phyloP scores from a whole-genome alignment of 1,284 basidiomycete species.

The Leccinum solheimii region DNA sequence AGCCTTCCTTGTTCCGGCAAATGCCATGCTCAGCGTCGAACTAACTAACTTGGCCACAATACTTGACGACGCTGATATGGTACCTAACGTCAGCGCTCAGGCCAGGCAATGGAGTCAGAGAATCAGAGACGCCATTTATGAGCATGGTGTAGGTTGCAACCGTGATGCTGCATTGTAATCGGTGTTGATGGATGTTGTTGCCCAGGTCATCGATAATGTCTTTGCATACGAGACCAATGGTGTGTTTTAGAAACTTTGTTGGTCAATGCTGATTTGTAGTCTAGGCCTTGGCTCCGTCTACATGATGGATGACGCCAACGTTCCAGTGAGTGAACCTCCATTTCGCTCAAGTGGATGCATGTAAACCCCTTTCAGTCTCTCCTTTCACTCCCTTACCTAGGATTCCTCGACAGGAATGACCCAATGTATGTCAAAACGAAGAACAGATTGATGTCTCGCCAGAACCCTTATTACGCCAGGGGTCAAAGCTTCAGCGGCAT shows the following conservation, averaged over 20 bases:
- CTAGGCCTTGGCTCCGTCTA: slow-evolving; percentile 65
- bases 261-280: not conserved
- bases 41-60: slow-evolving; percentile 59
- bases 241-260: slow-evolving; percentile 25
- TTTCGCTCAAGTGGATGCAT: slow-evolving; percentile 1
- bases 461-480: slow-evolving; percentile 69
- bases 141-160: slow-evolving; percentile 49
- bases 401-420: slow-evolving; percentile 63
- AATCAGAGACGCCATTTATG: slow-evolving; percentile 64
- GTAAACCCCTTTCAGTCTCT: slow-evolving; percentile 52
- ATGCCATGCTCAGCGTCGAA: slow-evolving; percentile 80
- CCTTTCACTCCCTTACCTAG: slow-evolving; percentile 74
- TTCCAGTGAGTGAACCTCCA: slow-evolving; percentile 53
- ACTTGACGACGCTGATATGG: slow-evolving; percentile 51
- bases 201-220: slow-evolving; percentile 57
- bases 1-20: slow-evolving; percentile 76
- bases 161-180: not conserved
- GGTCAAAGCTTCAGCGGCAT: slow-evolving; percentile 66
- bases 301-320: slow-evolving; percentile 81
- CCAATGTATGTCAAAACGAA: slow-evolving; percentile 62
- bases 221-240: slow-evolving; percentile 81
- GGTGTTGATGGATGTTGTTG: slow-evolving; percentile 2
- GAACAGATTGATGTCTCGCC: slow-evolving; percentile 56
- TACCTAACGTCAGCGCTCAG: slow-evolving; percentile 50
- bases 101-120: slow-evolving; percentile 61